phyloP scores from a whole-genome alignment of 306 rosid species.

The Acmispon strigosus region DNA sequence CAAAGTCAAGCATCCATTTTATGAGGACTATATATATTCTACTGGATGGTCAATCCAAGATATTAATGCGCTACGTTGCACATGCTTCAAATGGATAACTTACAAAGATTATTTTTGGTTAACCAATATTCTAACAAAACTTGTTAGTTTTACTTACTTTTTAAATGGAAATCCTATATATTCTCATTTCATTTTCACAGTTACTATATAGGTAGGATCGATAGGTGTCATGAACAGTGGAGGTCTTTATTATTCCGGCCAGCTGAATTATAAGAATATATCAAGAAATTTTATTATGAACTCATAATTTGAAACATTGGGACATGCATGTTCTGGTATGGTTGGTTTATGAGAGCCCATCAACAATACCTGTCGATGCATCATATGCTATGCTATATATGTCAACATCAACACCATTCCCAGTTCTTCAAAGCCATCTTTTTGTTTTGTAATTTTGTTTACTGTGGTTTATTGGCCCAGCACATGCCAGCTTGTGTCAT shows the following conservation, averaged over 20 bases:
- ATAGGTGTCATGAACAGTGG: background rate
- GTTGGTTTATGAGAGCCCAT: background rate
- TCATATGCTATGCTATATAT: background rate
- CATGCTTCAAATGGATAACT: too few relatives aligned
- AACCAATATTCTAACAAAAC: too few relatives aligned
- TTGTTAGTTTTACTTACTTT: background rate
- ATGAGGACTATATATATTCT: background rate
- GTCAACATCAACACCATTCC: conserved; percentile 4
- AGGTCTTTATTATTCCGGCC: background rate
- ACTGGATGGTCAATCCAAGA: background rate
- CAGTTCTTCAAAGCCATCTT: background rate
- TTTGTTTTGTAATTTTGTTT: background rate
- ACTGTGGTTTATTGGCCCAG: background rate
- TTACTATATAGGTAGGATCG: background rate
- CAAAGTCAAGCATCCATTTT: conserved; percentile 23
- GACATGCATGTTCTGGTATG: background rate
- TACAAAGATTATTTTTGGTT: too few relatives aligned
- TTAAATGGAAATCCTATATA: background rate
- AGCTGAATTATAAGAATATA: background rate
- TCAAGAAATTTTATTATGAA: background rate
- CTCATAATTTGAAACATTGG: background rate
- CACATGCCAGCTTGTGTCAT: conserved; percentile 19
- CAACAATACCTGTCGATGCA: background rate
- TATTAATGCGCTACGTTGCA: conserved; percentile 1
- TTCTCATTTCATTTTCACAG: background rate